Conservation (phyloP, 306 rosid species). For the Glycyrrhiza uralensis region DNA sequence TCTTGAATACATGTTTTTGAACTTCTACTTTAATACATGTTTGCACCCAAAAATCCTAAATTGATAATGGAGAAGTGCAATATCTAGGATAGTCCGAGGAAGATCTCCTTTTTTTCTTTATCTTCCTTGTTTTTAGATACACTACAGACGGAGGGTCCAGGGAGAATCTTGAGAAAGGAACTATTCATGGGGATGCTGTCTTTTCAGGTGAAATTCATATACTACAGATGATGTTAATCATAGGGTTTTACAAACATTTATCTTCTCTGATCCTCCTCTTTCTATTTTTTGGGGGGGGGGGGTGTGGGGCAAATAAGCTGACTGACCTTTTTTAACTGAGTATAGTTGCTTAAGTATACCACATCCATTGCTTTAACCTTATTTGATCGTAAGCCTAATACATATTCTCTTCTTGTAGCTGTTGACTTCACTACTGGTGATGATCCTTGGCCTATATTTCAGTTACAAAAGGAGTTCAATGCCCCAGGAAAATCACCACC, state of each 20-base stretch:
- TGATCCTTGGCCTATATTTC: conserved; percentile 84
- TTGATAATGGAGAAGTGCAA: background rate
- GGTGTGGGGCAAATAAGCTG: background rate
- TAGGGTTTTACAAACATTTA: background rate
- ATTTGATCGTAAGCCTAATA: conserved; percentile 13
- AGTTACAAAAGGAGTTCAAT: conserved; percentile 88
- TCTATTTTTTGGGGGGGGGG: background rate
- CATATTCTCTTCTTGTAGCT: conserved; percentile 49
- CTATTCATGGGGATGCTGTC: conserved; percentile 72
- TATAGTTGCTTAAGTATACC: too few relatives aligned
- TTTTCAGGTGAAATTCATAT: conserved; percentile 61
- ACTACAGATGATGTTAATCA: background rate
- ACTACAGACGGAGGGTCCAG: conserved; percentile 94
- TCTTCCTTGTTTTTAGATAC: conserved; percentile 49
- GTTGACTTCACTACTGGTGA: conserved; percentile 89
- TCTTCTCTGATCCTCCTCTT: background rate
- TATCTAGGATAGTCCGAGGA: background rate
- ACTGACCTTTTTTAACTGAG: background rate
- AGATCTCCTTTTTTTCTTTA: background rate
- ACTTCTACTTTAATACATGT: background rate
- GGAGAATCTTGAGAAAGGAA: conserved; percentile 82
- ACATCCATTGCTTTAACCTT: background rate
- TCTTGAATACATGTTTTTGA: too few relatives aligned
- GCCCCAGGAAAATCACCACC: conserved; percentile 94
- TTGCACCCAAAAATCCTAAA: background rate